Conservation (phyloP, 805 yeast species). For the Torulaspora maleeae region DNA sequence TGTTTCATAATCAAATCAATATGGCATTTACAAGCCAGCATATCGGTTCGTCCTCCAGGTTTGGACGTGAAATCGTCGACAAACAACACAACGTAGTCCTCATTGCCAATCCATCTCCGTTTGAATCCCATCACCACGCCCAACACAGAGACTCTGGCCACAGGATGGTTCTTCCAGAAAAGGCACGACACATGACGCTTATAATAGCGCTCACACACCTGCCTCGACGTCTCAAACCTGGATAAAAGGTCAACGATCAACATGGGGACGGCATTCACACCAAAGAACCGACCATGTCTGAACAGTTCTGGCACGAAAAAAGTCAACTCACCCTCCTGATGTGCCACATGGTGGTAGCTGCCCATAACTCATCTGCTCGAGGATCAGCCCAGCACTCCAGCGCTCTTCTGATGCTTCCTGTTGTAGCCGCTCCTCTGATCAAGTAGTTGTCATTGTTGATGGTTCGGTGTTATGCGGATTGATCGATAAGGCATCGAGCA, state of each 20-base stretch:
- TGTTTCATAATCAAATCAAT: constrained; percentile 17
- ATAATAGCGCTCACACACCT: constrained; percentile 10
- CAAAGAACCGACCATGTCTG: constrained; percentile 26
- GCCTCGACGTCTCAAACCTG: constrained; percentile 8
- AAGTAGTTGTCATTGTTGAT: neutral
- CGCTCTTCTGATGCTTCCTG: neutral
- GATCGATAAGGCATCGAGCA: neutral
- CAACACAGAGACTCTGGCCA: constrained; percentile 33
- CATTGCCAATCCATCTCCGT: constrained; percentile 15
- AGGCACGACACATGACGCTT: constrained; percentile 16
- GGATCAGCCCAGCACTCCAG: neutral
- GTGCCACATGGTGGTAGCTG: constrained; percentile 19
- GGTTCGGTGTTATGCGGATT: constrained; percentile 3
- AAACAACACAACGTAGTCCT: constrained; percentile 21
- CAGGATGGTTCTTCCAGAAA: constrained; percentile 43
- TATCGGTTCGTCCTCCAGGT: constrained; percentile 5
- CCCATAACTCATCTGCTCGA: constrained; percentile 9
- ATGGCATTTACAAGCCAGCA: constrained; percentile 30
- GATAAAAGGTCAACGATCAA: constrained; percentile 11
- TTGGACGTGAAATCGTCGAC: constrained; percentile 25
- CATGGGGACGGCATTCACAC: constrained; percentile 4
- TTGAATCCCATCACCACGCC: constrained; percentile 37
- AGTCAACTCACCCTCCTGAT: constrained; percentile 24
- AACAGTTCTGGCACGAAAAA: constrained; percentile 38
- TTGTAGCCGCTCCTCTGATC: neutral